Conservation (phyloP, 2,329 filamentous ascomycete species). For the Calonectria crousiana region DNA sequence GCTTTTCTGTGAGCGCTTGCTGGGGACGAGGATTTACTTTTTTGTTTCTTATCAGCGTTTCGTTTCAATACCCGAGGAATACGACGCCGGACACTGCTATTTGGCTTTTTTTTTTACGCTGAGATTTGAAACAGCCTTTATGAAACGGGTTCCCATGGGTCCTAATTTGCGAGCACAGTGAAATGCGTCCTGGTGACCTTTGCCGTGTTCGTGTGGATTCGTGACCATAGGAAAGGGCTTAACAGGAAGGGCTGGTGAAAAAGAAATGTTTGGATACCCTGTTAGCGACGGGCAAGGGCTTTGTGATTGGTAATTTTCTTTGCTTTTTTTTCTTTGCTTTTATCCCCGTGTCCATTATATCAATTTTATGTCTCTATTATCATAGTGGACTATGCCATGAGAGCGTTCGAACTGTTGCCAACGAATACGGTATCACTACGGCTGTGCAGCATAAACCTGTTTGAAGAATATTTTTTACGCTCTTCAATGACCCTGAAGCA, state of each 20-base stretch:
- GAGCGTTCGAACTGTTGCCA: neutral
- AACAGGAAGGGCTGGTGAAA: neutral
- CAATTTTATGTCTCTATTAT: neutral
- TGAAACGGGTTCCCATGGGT: neutral
- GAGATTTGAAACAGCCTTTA: neutral
- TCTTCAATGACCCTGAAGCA: slow-evolving; percentile 14
- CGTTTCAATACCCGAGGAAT: slow-evolving; percentile 28
- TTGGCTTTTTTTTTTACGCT: slow-evolving; percentile 11
- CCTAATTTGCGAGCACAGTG: slow-evolving; percentile 3
- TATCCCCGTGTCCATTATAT: neutral
- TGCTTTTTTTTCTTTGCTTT: neutral
- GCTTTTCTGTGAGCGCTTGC: slow-evolving; percentile 32
- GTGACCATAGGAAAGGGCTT: neutral
- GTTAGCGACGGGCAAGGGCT: slow-evolving; percentile 6
- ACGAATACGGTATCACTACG: neutral
- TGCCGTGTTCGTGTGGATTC: neutral
- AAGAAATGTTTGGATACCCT: slow-evolving; percentile 14
- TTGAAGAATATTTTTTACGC: neutral
- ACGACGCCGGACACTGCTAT: slow-evolving; percentile 15
- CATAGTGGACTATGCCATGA: neutral
- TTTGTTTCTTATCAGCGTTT: slow-evolving; percentile 19
- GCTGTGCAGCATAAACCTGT: neutral
- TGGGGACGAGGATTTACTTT: slow-evolving; percentile 19
- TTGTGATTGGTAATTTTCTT: neutral
- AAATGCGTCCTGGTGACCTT: slow-evolving; percentile 19